Percentiles rank a stretch among this genome's conserved stretches.
These are phyloP conservation scores for Plantago major DNA, from an alignment of 257 asterid species.

Conservation along the genomic window DNA sequence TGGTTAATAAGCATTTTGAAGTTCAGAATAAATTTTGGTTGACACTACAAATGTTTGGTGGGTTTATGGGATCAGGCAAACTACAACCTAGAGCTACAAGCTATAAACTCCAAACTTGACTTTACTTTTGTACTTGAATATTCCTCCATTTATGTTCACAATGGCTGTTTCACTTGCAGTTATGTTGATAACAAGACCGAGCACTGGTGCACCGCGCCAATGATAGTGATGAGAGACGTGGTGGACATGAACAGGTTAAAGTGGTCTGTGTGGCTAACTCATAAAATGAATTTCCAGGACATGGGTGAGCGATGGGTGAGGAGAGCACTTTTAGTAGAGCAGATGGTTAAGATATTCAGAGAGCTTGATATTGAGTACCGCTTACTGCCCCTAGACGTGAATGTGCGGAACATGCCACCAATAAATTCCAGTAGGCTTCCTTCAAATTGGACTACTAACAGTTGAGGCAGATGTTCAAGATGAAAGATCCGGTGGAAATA, in stretches of 20 bases:
- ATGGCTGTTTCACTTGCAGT: conserved; percentile 33
- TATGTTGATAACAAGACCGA: conserved; percentile 58
- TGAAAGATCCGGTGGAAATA: neutral
- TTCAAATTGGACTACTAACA: conserved; percentile 54
- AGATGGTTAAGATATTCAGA: conserved; percentile 62
- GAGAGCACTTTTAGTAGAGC: conserved; percentile 70
- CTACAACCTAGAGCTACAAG: too few relatives aligned
- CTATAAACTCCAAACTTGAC: too few relatives aligned
- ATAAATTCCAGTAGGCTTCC: conserved; percentile 52
- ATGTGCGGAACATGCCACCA: conserved; percentile 69
- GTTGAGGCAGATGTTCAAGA: conserved; percentile 13
- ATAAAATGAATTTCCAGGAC: conserved; percentile 78
- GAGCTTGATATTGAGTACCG: conserved; percentile 86
- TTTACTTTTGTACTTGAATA: too few relatives aligned
- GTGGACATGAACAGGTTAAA: conserved; percentile 84
- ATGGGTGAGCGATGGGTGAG: conserved; percentile 88
- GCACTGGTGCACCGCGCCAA: conserved; percentile 75
- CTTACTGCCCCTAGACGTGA: conserved; percentile 65
- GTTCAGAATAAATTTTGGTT: neutral
- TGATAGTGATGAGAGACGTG: conserved; percentile 73
- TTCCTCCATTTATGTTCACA: neutral
- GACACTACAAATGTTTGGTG: too few relatives aligned
- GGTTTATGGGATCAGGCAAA: too few relatives aligned
- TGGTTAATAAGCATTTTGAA: neutral
- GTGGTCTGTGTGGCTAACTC: conserved; percentile 72